Conservation (phyloP, 768 basidiomycete species). For the Chalciporus sphaerocephalus region DNA sequence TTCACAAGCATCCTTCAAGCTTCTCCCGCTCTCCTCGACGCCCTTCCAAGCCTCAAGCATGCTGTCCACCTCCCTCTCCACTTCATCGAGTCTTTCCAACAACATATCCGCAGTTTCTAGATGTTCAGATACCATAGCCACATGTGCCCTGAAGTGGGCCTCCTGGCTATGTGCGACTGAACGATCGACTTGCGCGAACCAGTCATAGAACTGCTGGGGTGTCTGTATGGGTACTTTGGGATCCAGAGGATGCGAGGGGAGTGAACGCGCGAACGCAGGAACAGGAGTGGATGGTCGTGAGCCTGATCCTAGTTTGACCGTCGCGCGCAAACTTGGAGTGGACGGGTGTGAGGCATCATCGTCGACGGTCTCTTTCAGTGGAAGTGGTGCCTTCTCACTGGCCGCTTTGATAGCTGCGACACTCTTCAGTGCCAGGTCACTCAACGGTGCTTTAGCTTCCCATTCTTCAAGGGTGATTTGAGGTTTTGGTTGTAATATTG, state of each 20-base stretch:
- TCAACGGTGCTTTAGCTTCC: constrained; percentile 78
- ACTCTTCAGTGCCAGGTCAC: constrained; percentile 63
- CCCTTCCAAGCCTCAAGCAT: constrained; percentile 84
- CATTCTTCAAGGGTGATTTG: constrained; percentile 81
- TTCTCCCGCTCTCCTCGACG: constrained; percentile 92
- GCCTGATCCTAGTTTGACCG: constrained; percentile 37
- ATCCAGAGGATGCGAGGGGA: constrained; percentile 53
- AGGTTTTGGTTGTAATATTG: constrained; percentile 35
- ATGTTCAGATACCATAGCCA: constrained; percentile 71
- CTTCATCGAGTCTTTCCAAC: constrained; percentile 63
- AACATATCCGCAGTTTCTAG: constrained; percentile 74
- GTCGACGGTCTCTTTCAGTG: constrained; percentile 63
- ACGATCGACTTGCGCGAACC: constrained; percentile 86
- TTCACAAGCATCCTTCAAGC: constrained; percentile 88
- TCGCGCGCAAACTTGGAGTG: constrained; percentile 34
- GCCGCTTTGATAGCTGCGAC: constrained; percentile 59
- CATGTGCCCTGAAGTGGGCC: constrained; percentile 83
- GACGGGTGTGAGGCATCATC: constrained; percentile 33
- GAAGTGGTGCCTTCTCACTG: constrained; percentile 58
- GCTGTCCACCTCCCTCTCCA: constrained; percentile 67
- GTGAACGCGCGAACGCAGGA: constrained; percentile 16
- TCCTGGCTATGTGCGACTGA: constrained; percentile 93
- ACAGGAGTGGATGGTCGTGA: constrained; percentile 47
- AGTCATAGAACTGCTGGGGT: constrained; percentile 95
- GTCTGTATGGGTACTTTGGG: constrained; percentile 79